Evolutionary conservation across 306 rosid genomes (phyloP).

Genomic region (Glycyrrhiza uralensis): DNA sequence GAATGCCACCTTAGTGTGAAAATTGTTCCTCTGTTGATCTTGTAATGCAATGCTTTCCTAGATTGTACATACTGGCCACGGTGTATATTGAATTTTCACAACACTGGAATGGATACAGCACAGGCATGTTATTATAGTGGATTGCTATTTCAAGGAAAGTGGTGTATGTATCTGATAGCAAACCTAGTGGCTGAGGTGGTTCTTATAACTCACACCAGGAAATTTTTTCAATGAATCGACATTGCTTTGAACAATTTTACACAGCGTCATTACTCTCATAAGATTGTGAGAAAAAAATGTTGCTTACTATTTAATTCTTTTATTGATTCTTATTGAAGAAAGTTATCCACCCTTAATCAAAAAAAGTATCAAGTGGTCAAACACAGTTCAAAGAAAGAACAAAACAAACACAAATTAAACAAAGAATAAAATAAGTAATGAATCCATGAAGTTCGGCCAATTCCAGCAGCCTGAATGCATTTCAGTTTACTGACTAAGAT

Average conservation of each 20-base stretch:
- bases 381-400: not conserved
- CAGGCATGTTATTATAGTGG: not conserved
- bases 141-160: not conserved
- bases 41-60: slow-evolving; percentile 2
- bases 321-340: not conserved
- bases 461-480: not conserved
- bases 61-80: not conserved
- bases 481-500: not conserved
- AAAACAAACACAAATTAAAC: not conserved
- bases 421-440: not conserved
- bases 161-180: not conserved
- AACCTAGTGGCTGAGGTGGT: not conserved
- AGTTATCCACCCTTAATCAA: not conserved
- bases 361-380: not conserved
- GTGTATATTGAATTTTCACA: not conserved
- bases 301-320: not conserved
- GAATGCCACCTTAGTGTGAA: not conserved
- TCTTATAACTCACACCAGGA: not conserved
- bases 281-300: not conserved
- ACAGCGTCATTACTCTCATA: not conserved
- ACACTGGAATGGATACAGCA: not conserved
- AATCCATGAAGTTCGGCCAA: not conserved
- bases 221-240: not conserved
- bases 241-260: not conserved
- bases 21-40: not conserved